Conservation (phyloP, 208 protist genomes). For the Leishmania lainsoni region DNA sequence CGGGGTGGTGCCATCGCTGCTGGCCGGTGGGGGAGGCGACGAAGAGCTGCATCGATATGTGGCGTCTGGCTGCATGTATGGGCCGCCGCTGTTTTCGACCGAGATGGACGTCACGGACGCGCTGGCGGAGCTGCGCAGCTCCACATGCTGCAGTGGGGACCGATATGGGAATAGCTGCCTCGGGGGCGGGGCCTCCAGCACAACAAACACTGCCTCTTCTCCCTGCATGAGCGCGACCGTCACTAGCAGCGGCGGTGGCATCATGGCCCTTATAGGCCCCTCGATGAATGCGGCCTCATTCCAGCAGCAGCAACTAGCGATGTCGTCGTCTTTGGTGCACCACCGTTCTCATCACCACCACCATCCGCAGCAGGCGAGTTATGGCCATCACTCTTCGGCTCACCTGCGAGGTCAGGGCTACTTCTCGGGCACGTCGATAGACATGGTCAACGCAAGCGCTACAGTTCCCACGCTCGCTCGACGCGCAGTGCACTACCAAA, state of each 20-base stretch:
- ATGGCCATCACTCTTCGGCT: not conserved
- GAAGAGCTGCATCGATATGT: conserved; percentile 14
- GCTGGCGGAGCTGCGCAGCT: conserved; percentile 31
- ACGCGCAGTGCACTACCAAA: not conserved
- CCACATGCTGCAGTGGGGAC: conserved; percentile 16
- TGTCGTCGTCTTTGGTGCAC: not conserved
- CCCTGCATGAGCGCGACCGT: not conserved
- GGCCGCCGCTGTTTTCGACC: conserved; percentile 29
- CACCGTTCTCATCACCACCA: not conserved
- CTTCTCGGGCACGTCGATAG: not conserved
- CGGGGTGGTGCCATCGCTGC: not conserved
- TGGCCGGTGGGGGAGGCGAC: conserved; percentile 8
- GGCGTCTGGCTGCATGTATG: conserved; percentile 12
- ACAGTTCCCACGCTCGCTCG: not conserved
- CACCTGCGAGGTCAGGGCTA: not conserved
- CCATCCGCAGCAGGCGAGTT: not conserved
- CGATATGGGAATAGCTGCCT: conserved; percentile 14
- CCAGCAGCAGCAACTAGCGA: not conserved
- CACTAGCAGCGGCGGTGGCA: not conserved
- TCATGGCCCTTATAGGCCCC: not conserved
- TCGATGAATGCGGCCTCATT: not conserved
- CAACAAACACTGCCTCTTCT: not conserved
- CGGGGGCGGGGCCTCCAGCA: not conserved
- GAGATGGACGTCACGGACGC: conserved; percentile 41
- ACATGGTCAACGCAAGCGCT: not conserved